Base-by-base conservation (phyloP, 2,329 filamentous ascomycete genomes). In the Paecilomyces fulvus region DNA sequence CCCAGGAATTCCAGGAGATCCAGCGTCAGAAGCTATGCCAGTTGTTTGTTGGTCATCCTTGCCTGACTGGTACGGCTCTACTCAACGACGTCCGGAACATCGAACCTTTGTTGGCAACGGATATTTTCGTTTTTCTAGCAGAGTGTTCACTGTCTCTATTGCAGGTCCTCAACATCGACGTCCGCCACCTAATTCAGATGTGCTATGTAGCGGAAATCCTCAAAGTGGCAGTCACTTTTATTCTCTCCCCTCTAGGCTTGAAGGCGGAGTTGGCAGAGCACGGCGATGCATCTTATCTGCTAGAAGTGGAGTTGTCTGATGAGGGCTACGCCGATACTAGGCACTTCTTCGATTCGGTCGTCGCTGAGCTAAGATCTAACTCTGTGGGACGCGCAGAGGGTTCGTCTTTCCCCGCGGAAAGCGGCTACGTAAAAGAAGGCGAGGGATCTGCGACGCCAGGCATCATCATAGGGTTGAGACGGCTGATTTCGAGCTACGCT, bases 191-290 rank as follows among this genome's bases (percentile, higher is more conserved):
- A 53, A 74, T 97, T 52, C 85, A 88, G 37, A 77, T 97, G 50
- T 96, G 91, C 74, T 96, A 95, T 68, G 80, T 95, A 55, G 90
- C 90, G 2, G 94, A 99, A 73, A 84, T 99, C 56, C 84, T 95
- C 58, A 95, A 95, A 73, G 85, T 91, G 5, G 80, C 90, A 14
- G 68, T 84, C 12, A 78, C 81, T 7, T 83, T 82, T 65, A 72
- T 75, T 37, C 63, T 74, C 21, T 71, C 71, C 58, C 70, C 74
- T 4, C 56, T 69, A 3, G 71, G 67, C 0, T 58, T 75, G 51
- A 70, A 70, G 57, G 67, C 70, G 52, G 70, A 71, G 54, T 53
- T 72, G 30, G 61, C 64, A 5, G 60, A 63, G 10, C 63, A 70
- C 25, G 65, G 64, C 14, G 67, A 69, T 49, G 65, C 63, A 1